Evolutionary conservation across 2,329 filamentous ascomycete species (phyloP), one percentile per base, ranked within the genome.

Genomic region (Plectosphaerella sp.): DNA sequence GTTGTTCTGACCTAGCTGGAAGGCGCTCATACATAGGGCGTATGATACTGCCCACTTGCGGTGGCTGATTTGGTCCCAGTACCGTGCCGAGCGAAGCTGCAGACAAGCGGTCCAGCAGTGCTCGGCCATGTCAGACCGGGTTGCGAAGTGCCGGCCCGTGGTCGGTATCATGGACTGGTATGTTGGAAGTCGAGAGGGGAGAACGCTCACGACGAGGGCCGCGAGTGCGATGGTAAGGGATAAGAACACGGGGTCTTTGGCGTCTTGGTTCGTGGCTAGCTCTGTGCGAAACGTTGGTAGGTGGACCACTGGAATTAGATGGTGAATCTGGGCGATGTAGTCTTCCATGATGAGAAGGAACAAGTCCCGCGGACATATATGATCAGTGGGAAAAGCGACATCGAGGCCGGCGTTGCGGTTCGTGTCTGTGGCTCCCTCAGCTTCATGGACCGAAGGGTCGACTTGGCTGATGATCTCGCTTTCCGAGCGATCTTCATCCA

Each of bases 41-140:
- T 69, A 71, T 1, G 62, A 64, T 1, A 62, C 58, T 5, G 67
- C 62, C 61, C 67, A 70, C 45, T 70, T 69, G n/a, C 62, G 58
- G 36, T 66, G 63, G 53, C 60, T 68, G 5, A 65, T 57, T 2
- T 60, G 54, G 43, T 65, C 62, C 57, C 62, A 65, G 35, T 64
- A 64, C 20, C 47, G 54, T 8, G 52, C 47, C 1, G 54, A 55
- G 14, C 62, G 57, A 9, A 59, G 54, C 1, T 59, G 59, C 14
- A 59, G 53, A 42, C 62, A 62, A 20, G 56, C 51, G 24, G 62
- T 58, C 11, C 59, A 55, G 39, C 61, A 64, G 37, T 52, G 58
- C 52, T 60, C 62, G 51, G 64, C 62, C 53, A 65, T 54, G 9
- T 57, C 57, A 5, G 57, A 61, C 4, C 63, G 52, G 14, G 58